Percentiles rank a stretch among this genome's conserved stretches.
phyloP scores from a whole-genome alignment of 495 filamentous ascomycete genomes.

The Lophium mytilinum region DNA sequence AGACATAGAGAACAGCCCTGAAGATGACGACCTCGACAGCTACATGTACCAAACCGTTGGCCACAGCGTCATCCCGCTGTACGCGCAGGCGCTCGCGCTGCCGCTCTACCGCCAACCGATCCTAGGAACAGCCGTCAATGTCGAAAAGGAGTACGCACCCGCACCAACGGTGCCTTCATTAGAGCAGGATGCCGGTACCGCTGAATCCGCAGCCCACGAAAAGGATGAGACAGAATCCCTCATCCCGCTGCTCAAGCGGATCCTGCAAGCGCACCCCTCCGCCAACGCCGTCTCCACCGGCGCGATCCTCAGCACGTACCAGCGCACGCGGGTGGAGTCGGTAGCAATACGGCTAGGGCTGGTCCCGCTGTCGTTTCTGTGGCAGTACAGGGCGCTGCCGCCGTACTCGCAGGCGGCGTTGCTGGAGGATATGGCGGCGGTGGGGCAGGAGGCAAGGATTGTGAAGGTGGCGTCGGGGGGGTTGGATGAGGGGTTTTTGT shows the following conservation, averaged over 20 bases:
- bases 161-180: background rate
- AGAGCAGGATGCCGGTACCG: constrained; percentile 13
- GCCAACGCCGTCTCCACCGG: constrained; percentile 82
- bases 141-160: constrained; percentile 49
- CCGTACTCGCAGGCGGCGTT: constrained; percentile 42
- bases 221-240: constrained; percentile 79
- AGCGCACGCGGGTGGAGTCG: constrained; percentile 87
- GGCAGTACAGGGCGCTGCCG: constrained; percentile 78
- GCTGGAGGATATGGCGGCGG: constrained; percentile 70
- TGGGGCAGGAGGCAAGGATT: constrained; percentile 72
- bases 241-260: constrained; percentile 56
- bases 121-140: constrained; percentile 56
- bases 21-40: constrained; percentile 72
- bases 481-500: constrained; percentile 70
- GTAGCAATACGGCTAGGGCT: constrained; percentile 72
- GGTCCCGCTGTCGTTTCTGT: constrained; percentile 74
- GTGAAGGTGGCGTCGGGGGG: constrained; percentile 93
- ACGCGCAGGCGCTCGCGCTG: constrained; percentile 63
- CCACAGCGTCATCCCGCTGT: constrained; percentile 78
- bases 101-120: constrained; percentile 76
- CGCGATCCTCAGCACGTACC: constrained; percentile 90
- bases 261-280: constrained; percentile 58
- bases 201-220: background rate
- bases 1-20: constrained; percentile 22
- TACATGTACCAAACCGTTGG: constrained; percentile 99